These are phyloP conservation scores for Fraxinus quadrangulata DNA, from an alignment of 257 asterid species.

Conservation along the genomic window DNA sequence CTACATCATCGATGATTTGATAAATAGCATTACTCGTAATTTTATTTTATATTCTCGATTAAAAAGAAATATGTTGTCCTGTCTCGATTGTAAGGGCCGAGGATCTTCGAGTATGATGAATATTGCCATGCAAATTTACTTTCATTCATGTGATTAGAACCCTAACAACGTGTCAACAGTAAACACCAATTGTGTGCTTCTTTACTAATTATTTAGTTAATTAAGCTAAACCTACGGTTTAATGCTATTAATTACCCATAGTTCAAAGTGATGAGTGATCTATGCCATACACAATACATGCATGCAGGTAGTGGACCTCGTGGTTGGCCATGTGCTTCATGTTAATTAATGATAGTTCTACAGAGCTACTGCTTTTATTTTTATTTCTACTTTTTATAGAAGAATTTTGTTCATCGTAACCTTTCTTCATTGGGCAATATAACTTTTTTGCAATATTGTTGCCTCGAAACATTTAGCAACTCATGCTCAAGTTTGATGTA, in stretches of 20 bases:
- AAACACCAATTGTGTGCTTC: slow-evolving; percentile 4
- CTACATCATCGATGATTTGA: too few species aligned
- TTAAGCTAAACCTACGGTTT: neutral
- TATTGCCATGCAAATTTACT: neutral
- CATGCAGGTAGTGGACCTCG: slow-evolving; percentile 8
- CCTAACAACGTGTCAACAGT: slow-evolving; percentile 26
- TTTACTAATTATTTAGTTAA: neutral
- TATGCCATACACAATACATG: slow-evolving; percentile 25
- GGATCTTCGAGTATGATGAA: neutral
- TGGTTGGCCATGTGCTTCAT: slow-evolving; percentile 28
- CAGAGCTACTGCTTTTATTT: neutral
- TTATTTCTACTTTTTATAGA: neutral
- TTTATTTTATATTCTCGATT: neutral
- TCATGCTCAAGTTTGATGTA: too few species aligned
- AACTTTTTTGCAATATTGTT: too few species aligned
- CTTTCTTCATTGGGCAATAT: too few species aligned
- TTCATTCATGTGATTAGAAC: slow-evolving; percentile 23
- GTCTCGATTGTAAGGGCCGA: neutral
- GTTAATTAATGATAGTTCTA: neutral
- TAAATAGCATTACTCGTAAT: neutral
- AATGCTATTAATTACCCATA: slow-evolving; percentile 1
- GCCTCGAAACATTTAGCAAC: too few species aligned
- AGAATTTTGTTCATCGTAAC: too few species aligned
- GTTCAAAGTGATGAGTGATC: slow-evolving; percentile 15
- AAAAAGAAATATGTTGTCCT: neutral